Conservation (phyloP, 1,284 basidiomycete species). For the Ceratobasidium sp. region DNA sequence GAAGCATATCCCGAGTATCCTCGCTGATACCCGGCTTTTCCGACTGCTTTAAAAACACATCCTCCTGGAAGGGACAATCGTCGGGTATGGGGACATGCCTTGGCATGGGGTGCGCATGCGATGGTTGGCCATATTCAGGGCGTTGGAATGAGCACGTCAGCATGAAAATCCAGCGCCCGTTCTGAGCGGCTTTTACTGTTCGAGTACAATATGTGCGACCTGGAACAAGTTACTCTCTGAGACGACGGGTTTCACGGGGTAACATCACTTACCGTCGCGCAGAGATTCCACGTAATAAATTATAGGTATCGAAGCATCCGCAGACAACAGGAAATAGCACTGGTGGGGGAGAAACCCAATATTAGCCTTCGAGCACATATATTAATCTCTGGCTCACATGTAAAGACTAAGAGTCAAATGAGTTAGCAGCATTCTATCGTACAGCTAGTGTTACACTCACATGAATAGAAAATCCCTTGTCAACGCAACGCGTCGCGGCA, state of each 20-base stretch:
- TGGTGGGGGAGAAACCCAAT: constrained; percentile 53
- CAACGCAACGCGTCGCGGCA: constrained; percentile 81
- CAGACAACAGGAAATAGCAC: constrained; percentile 87
- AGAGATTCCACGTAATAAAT: constrained; percentile 88
- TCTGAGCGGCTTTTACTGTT: constrained; percentile 82
- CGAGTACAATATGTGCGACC: constrained; percentile 81
- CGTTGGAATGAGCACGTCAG: constrained; percentile 89
- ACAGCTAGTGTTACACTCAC: constrained; percentile 63
- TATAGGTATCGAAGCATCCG: constrained; percentile 81
- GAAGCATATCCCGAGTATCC: constrained; percentile 55
- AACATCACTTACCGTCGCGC: constrained; percentile 63
- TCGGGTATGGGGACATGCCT: constrained; percentile 69
- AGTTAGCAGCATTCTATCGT: constrained; percentile 46
- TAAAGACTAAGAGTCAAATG: constrained; percentile 65
- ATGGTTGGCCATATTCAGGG: constrained; percentile 81
- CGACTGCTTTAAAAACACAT: constrained; percentile 61
- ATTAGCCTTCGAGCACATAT: neutral
- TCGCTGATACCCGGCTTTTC: constrained; percentile 58
- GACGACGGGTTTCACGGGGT: neutral
- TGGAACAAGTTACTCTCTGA: constrained; percentile 1
- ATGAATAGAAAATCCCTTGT: constrained; percentile 71
- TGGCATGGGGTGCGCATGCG: constrained; percentile 75
- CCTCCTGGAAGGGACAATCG: constrained; percentile 71
- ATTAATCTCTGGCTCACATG: constrained; percentile 67
- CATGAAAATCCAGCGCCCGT: constrained; percentile 82